A percentile compares a stretch with the other conserved stretches of the same genome.
Evolutionary conservation across 495 filamentous ascomycete species (phyloP).

Genomic region (Neurospora intermedia): DNA sequence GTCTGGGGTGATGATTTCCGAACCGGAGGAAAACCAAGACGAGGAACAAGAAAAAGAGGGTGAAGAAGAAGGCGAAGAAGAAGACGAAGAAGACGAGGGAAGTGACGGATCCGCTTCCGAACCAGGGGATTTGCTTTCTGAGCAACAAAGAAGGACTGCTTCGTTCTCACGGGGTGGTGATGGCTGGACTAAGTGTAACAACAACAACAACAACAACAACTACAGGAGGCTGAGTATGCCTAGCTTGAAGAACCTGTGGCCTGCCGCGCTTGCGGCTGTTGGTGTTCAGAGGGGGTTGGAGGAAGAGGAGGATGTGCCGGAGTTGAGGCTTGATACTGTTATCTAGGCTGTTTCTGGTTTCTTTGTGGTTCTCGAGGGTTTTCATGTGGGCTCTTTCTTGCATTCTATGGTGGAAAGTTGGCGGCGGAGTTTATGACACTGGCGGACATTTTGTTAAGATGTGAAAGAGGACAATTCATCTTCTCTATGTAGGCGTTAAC

Average conservation of each 20-base stretch:
- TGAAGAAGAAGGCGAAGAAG: neutral
- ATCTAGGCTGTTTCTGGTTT: neutral
- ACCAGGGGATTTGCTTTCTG: neutral
- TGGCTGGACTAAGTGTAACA: neutral
- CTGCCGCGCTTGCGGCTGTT: neutral
- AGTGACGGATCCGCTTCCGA: neutral
- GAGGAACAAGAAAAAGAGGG: neutral
- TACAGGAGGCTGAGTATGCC: neutral
- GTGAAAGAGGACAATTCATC: neutral
- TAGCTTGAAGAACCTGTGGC: neutral
- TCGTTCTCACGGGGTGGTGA: neutral
- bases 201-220: neutral
- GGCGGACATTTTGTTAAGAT: neutral
- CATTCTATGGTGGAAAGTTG: neutral
- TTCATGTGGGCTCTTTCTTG: neutral
- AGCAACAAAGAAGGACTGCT: neutral
- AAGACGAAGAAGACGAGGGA: neutral
- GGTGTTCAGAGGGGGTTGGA: neutral
- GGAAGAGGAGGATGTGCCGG: neutral
- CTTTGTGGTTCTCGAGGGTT: neutral
- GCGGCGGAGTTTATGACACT: neutral
- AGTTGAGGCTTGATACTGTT: neutral
- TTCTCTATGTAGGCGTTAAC: neutral
- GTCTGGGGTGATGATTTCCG: neutral
- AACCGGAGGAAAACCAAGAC: neutral